Evolutionary conservation across 331 rosid species (phyloP), one percentile per base, ranked within the genome.

Genomic region (Cydonia oblonga): DNA sequence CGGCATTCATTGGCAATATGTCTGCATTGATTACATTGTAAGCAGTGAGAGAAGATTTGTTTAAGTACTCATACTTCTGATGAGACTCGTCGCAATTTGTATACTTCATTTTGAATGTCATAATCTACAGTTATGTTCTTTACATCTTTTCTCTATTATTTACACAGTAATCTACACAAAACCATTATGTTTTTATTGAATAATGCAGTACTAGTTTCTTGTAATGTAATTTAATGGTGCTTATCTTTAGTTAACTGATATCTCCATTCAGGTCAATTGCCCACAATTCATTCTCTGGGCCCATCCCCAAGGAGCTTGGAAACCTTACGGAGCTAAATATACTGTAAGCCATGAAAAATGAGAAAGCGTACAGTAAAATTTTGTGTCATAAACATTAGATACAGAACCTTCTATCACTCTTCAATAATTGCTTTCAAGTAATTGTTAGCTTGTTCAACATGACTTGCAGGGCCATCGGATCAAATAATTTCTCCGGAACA

Each of bases 1-100:
- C 98, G 46, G 68, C 90, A 4, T 85, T 83, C 10, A 83, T 92
- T 64, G 91, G 89, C 64, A 85, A 84, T 79, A 84, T 92, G 15
- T 57, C 81, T 68, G 78, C 66, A 7, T 69, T 92, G 90, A 81
- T 63, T 4, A 66, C 57, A 77, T 2, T 92, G 96, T 90, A 81
- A 88, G 90, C 57, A 38, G 40, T 15, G 1, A 4, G 22, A 68
- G 25, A 46, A 25, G 19, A 62, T 62, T 23, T 51, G 1, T 28
- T 51, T 26, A 68, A 26, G 72, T 10, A 49, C 16, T 30, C 19
- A 4, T 52, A 14, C 58, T 6, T 18, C 0, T 15, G 2, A 42
- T 42, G 51, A 13, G 18, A 13, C 51, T 2, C 7, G 0, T 42
- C 1, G 51, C 51, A 42, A 42, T 42, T 42, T 42, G 6, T 13